Percentiles rank a stretch among this genome's conserved stretches.
Evolutionary conservation across 2,329 filamentous ascomycete genomes (phyloP).

Genomic region (Penicillium polonicum): DNA sequence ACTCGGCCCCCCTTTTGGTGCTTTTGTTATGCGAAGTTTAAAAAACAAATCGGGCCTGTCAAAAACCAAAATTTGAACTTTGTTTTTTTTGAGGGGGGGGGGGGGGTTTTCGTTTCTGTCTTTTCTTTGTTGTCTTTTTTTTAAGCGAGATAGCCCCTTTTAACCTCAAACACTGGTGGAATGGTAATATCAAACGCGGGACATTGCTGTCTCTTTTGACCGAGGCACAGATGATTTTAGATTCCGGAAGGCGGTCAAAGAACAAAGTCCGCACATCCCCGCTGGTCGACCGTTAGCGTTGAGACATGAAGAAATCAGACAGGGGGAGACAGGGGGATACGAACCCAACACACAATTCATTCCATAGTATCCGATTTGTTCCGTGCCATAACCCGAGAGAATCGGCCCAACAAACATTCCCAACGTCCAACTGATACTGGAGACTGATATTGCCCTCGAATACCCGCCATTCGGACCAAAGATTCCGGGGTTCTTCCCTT

Average conservation of each 20-base stretch:
- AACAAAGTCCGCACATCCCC: slow-evolving; percentile 17
- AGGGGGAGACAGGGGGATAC: slow-evolving; percentile 5
- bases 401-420: slow-evolving; percentile 27
- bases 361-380: slow-evolving; percentile 23
- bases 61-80: too few species aligned
- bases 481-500: slow-evolving; percentile 22
- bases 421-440: slow-evolving; percentile 25
- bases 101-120: not conserved
- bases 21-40: not conserved
- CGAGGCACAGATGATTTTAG: slow-evolving; percentile 10
- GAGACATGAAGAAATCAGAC: slow-evolving; percentile 1
- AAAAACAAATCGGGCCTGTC: not conserved
- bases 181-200: too few species aligned
- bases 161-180: too few species aligned
- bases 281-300: slow-evolving; percentile 7
- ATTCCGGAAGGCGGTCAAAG: slow-evolving; percentile 10
- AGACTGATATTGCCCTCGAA: slow-evolving; percentile 26
- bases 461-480: slow-evolving; percentile 30
- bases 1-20: not conserved
- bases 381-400: slow-evolving; percentile 20
- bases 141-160: not conserved
- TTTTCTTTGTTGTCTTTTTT: not conserved
- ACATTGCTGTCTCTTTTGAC: too few species aligned
- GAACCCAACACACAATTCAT: slow-evolving; percentile 24
- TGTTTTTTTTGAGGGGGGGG: too few species aligned